phyloP scores from a whole-genome alignment of 208 protist species.

The Jaenimonas drosophilae region DNA sequence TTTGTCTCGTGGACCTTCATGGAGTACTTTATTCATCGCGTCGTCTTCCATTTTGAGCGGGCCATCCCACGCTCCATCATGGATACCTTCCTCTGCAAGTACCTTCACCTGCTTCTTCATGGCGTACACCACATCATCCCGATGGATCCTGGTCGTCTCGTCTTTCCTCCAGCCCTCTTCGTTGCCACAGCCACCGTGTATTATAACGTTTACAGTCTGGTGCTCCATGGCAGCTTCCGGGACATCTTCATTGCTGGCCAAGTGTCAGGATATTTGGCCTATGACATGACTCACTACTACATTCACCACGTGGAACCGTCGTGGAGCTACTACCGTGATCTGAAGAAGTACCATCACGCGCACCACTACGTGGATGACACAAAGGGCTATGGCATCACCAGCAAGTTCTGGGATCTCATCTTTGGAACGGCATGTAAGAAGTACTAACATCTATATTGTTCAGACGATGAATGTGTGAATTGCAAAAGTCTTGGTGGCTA shows the following conservation, averaged over 20 bases:
- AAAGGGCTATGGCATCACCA: constrained; percentile 26
- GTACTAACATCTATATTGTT: constrained; percentile 4
- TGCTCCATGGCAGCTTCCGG: constrained; percentile 27
- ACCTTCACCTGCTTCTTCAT: constrained; percentile 29
- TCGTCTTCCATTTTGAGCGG: constrained; percentile 35
- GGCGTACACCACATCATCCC: constrained; percentile 50
- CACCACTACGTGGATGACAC: constrained; percentile 41
- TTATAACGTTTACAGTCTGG: constrained; percentile 17
- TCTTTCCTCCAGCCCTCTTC: constrained; percentile 34
- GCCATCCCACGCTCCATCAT: constrained; percentile 11
- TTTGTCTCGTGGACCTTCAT: constrained; percentile 27
- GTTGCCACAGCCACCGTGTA: constrained; percentile 15
- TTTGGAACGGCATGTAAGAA: constrained; percentile 28
- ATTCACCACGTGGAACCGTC: constrained; percentile 32
- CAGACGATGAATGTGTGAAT: no score
- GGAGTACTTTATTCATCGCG: constrained; percentile 37
- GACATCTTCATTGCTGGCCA: constrained; percentile 23
- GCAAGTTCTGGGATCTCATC: constrained; percentile 39
- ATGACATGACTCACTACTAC: constrained; percentile 34
- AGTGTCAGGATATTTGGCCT: constrained; percentile 28
- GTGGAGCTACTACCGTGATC: constrained; percentile 28
- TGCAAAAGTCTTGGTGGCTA: no score
- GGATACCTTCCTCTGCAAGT: constrained; percentile 23
- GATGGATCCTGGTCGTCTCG: constrained; percentile 44
- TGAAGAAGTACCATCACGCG: constrained; percentile 46